Percentiles rank a stretch among this genome's conserved stretches.
Conservation (phyloP, 345 rosid species). For the Eucalyptus pauciflora region DNA sequence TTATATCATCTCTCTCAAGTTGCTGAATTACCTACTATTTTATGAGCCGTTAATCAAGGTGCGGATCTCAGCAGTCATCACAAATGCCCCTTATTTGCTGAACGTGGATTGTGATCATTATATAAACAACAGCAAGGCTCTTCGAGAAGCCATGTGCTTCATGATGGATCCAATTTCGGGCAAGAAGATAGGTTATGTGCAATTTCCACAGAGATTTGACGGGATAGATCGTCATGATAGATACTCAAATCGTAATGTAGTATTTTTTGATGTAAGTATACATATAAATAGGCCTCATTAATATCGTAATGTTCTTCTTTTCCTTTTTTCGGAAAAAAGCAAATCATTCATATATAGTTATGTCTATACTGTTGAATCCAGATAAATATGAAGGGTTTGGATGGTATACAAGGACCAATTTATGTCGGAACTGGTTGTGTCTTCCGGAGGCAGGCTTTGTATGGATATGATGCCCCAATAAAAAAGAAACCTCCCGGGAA, state of each 20-base stretch:
- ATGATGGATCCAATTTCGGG: constrained; percentile 84
- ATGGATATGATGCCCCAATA: constrained; percentile 71
- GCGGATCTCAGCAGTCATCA: constrained; percentile 62
- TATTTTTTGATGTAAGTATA: constrained; percentile 62
- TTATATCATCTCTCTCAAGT: not conserved
- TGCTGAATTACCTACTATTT: not conserved
- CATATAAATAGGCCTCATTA: not conserved
- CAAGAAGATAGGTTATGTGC: constrained; percentile 68
- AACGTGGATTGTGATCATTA: constrained; percentile 87
- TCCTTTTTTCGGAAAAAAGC: not conserved
- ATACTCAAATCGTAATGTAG: constrained; percentile 76
- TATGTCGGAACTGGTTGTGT: constrained; percentile 95
- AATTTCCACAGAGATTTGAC: constrained; percentile 82
- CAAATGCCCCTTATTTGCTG: constrained; percentile 73
- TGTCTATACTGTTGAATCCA: constrained; percentile 7
- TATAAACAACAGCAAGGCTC: constrained; percentile 73
- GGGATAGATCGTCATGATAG: constrained; percentile 70
- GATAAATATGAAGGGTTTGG: constrained; percentile 95
- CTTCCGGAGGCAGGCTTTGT: constrained; percentile 81
- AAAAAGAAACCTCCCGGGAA: constrained; percentile 62
- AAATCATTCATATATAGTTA: not conserved
- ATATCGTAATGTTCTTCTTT: not conserved
- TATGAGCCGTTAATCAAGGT: constrained; percentile 12
- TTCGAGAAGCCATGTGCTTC: constrained; percentile 82
- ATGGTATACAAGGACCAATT: constrained; percentile 90